These are phyloP conservation scores for Teratosphaeria viscida DNA, from an alignment of 2,329 filamentous ascomycete genomes.

Conservation along the genomic window DNA sequence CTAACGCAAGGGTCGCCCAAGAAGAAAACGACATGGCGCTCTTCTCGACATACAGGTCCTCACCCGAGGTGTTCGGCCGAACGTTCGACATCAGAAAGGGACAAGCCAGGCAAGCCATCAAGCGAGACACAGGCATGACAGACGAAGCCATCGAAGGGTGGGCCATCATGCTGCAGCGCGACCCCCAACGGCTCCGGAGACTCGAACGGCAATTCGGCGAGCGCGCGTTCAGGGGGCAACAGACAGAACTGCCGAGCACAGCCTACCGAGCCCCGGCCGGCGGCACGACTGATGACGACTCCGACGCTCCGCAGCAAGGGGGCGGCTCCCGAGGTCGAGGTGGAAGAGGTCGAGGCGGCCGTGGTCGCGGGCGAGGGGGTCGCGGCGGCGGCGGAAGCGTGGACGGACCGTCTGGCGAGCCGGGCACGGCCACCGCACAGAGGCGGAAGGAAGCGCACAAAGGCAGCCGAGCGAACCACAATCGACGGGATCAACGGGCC, in stretches of 20 bases:
- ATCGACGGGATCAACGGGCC: slow-evolving; percentile 60
- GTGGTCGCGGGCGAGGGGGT: slow-evolving; percentile 37
- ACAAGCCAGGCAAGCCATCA: slow-evolving; percentile 52
- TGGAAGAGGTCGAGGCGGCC: slow-evolving; percentile 34
- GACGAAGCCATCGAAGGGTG: slow-evolving; percentile 93
- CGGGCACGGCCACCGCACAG: slow-evolving; percentile 59
- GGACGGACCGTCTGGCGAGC: slow-evolving; percentile 55
- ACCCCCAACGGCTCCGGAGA: slow-evolving; percentile 55
- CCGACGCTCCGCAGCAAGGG: slow-evolving; percentile 29
- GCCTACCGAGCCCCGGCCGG: slow-evolving; percentile 44
- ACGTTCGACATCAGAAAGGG: slow-evolving; percentile 60
- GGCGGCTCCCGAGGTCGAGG: slow-evolving; percentile 38
- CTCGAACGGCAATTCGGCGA: slow-evolving; percentile 46
- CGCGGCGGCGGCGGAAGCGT: slow-evolving; percentile 40
- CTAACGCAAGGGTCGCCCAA: slow-evolving; percentile 21
- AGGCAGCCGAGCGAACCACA: slow-evolving; percentile 73
- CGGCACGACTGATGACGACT: slow-evolving; percentile 48
- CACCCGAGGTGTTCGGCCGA: slow-evolving; percentile 57
- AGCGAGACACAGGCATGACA: slow-evolving; percentile 72
- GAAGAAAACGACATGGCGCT: slow-evolving; percentile 55
- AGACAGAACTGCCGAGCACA: slow-evolving; percentile 54
- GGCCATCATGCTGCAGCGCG: slow-evolving; percentile 72
- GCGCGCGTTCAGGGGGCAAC: slow-evolving; percentile 58
- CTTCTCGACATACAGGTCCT: slow-evolving; percentile 59
- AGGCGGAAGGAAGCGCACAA: slow-evolving; percentile 75